A percentile compares a stretch with the other conserved stretches of the same genome.
Evolutionary conservation across 306 rosid species (phyloP).

Genomic region (Abrus precatorius): DNA sequence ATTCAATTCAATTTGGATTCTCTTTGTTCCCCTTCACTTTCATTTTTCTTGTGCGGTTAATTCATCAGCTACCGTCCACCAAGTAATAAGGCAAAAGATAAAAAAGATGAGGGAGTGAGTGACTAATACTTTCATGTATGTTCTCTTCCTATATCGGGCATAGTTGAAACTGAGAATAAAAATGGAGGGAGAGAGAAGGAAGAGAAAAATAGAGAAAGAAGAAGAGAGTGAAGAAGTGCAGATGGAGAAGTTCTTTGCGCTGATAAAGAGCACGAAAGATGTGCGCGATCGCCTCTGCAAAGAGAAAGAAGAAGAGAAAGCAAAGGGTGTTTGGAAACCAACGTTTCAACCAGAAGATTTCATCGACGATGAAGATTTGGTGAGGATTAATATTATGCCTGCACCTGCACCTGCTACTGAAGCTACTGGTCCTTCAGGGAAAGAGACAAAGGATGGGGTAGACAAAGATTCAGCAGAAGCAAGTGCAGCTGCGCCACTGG

Average conservation of each 20-base stretch:
- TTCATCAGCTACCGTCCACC: neutral
- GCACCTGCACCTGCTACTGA: neutral
- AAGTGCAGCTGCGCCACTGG: neutral
- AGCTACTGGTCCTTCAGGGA: constrained; percentile 45
- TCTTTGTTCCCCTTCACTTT: neutral
- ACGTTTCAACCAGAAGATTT: constrained; percentile 73
- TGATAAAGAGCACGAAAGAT: constrained; percentile 68
- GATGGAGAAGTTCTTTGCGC: constrained; percentile 71
- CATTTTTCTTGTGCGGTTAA: neutral
- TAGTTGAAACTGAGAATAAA: neutral
- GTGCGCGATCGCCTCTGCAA: constrained; percentile 48
- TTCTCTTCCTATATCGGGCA: neutral
- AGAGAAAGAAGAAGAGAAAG: constrained; percentile 43
- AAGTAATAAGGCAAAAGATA: neutral
- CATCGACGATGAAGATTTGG: constrained; percentile 40
- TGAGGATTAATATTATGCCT: neutral
- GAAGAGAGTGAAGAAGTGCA: constrained; percentile 60
- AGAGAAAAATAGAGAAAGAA: constrained; percentile 58
- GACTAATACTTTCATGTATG: too few relatives aligned
- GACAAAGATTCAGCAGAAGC: constrained; percentile 17
- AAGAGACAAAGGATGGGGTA: neutral
- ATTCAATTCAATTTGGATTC: too few relatives aligned
- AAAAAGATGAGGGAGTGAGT: too few relatives aligned
- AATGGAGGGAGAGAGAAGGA: constrained; percentile 66
- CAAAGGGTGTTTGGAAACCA: constrained; percentile 65